A percentile compares a stretch with the other conserved stretches of the same genome.
Evolutionary conservation across 2,329 filamentous ascomycete species (phyloP).

Genomic region (Phialocephala sp.): DNA sequence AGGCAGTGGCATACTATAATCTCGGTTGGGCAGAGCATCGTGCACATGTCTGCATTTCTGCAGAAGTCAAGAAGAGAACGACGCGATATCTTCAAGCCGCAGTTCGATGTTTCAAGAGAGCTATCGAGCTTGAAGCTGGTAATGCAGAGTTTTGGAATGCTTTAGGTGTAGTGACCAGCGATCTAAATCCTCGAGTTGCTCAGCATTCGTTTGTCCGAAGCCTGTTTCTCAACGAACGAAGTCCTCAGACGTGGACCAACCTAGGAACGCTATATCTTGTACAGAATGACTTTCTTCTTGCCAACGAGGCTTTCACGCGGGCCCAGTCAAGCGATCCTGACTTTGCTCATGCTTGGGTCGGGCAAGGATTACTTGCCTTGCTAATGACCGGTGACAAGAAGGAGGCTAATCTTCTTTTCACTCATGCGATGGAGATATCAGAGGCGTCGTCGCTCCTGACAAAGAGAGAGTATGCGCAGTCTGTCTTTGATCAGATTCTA

Average conservation of each 20-base stretch:
- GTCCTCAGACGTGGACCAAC: constrained; percentile 87
- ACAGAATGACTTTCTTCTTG: constrained; percentile 82
- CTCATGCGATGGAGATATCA: constrained; percentile 92
- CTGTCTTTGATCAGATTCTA: constrained; percentile 82
- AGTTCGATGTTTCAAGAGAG: constrained; percentile 89
- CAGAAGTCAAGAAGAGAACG: constrained; percentile 57
- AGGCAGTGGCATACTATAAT: constrained; percentile 97
- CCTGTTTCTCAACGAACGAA: constrained; percentile 89
- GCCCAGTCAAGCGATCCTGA: constrained; percentile 95
- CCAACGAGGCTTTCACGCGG: constrained; percentile 86
- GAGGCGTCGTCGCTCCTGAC: constrained; percentile 75
- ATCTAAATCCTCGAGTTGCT: constrained; percentile 82
- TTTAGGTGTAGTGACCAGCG: constrained; percentile 86
- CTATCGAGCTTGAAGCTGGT: constrained; percentile 92
- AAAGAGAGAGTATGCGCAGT: constrained; percentile 79
- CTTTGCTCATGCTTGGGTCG: constrained; percentile 91
- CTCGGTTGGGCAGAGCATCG: constrained; percentile 92
- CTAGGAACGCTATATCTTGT: constrained; percentile 84
- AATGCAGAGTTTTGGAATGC: constrained; percentile 98
- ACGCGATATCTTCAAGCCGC: constrained; percentile 78
- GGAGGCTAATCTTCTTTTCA: constrained; percentile 85
- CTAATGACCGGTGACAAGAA: constrained; percentile 69
- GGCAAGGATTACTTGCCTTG: constrained; percentile 85
- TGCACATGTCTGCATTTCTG: constrained; percentile 71
- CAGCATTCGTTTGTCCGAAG: constrained; percentile 94